phyloP scores from a whole-genome alignment of 306 rosid genomes.

The Styphnolobium japonicum region DNA sequence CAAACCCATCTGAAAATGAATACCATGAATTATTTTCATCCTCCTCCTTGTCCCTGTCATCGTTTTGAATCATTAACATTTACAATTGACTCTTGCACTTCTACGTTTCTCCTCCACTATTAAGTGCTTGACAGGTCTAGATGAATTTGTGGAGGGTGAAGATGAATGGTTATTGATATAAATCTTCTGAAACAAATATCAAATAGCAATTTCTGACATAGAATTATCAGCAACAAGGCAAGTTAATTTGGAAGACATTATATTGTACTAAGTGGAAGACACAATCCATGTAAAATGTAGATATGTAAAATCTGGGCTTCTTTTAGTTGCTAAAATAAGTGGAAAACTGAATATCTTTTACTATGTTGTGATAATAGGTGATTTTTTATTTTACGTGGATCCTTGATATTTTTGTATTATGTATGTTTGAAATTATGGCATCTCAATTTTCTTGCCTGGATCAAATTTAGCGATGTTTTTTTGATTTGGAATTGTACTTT shows the following conservation, averaged over 20 bases:
- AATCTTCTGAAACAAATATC: background rate
- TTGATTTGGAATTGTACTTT: constrained; percentile 11
- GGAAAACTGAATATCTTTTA: background rate
- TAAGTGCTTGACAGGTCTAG: no score
- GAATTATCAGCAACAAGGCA: background rate
- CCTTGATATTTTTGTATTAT: background rate
- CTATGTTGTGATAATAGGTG: background rate
- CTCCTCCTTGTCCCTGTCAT: no score
- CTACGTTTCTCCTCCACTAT: no score
- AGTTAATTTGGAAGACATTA: background rate
- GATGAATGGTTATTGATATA: background rate
- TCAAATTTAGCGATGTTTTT: constrained; percentile 5
- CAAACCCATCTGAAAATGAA: no score
- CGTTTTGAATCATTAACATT: no score
- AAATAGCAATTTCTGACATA: background rate
- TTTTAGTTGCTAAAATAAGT: background rate
- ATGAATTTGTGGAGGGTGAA: no score
- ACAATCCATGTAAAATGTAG: background rate
- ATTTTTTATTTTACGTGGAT: background rate
- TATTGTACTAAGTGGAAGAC: background rate
- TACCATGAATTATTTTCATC: no score
- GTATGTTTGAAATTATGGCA: background rate
- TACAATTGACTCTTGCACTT: no score
- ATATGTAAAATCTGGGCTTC: constrained; percentile 4
- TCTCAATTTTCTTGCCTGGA: background rate